Evolutionary conservation across 1,139 yeast genomes (phyloP).

Genomic region (Hanseniaspora sp.): DNA sequence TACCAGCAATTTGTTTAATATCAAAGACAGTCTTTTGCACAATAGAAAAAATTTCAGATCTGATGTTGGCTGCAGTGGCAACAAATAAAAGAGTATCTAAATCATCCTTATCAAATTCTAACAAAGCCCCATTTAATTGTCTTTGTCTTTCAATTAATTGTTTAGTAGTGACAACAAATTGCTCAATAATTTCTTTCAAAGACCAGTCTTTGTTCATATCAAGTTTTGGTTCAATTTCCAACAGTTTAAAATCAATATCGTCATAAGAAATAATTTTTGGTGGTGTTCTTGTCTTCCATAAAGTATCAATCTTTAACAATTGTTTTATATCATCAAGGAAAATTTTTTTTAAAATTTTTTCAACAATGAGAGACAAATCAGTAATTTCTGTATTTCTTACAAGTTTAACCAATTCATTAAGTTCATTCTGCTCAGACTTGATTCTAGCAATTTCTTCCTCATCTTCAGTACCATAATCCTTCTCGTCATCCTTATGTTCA

Average conservation of each 20-base stretch:
- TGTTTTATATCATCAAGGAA: conserved; percentile 66
- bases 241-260: conserved; percentile 22
- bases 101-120: conserved; percentile 89
- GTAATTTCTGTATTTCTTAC: conserved; percentile 26
- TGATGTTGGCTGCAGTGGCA: conserved; percentile 72
- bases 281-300: conserved; percentile 62
- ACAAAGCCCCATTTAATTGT: conserved; percentile 31
- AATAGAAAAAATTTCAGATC: conserved; percentile 64
- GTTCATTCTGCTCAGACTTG: conserved; percentile 63
- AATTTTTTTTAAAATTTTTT: conserved; percentile 43
- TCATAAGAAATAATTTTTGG: conserved; percentile 51
- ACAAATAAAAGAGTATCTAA: conserved; percentile 83
- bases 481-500: conserved; percentile 33
- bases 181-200: conserved; percentile 50
- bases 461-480: conserved; percentile 48
- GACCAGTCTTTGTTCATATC: conserved; percentile 40
- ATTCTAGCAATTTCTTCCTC: conserved; percentile 58
- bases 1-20: conserved; percentile 89
- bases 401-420: conserved; percentile 48
- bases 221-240: conserved; percentile 18
- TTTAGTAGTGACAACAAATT: conserved; percentile 43
- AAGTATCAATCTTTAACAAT: conserved; percentile 54
- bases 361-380: conserved; percentile 24
- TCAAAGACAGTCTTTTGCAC: conserved; percentile 71
- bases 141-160: conserved; percentile 42